Base-by-base conservation (phyloP, 169 alveolate species). In the Babesia sp. region DNA sequence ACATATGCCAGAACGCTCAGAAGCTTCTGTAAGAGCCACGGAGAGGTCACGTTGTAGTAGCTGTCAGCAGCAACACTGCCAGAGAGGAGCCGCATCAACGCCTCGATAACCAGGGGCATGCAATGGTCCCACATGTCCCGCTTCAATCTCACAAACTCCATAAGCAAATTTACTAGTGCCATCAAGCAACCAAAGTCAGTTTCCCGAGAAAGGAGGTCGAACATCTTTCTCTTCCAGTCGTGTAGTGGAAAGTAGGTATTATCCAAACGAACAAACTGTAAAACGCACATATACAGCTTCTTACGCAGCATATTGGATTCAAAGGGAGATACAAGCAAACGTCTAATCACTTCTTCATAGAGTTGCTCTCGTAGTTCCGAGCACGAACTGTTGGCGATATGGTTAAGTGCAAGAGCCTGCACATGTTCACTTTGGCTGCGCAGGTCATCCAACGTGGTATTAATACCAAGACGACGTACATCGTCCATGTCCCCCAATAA, bases 401-500 rank as follows among this genome's bases (percentile, higher is more conserved):
- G 80, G 66, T 86, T 87, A 37, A 94, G 89, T 0, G 97, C 97
- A 41, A 94, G 74, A 8, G 93, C 90, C 36, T 86, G 70, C 33
- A 90, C 82, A 37, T 86, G 85, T 34, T 87, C 92, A 31, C 66
- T 83, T 5, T 42, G 55, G 60, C 46, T 53, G 46, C 82, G 85
- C 42, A 83, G 42, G 44, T 91, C 95, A 16, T 71, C 73, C 63
- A 70, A 55, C 5, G 84, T 66, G 0, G 90, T 77, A 63, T 90
- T 85, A 50, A 84, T 80, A 48, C 73, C 81, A 42, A 90, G 72
- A 41, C 91, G 63, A 42, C 86, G 77, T 50, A 91, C 71, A 26
- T 93, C 95, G 42, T 78, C 60, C 33, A 90, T 84, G 42, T 95
- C 96, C 48, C 82, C 83, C 31, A 95, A 86, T 69, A 96, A 79